phyloP scores from a whole-genome alignment of 441 rosid species.

The Flueggea neowawraea region DNA sequence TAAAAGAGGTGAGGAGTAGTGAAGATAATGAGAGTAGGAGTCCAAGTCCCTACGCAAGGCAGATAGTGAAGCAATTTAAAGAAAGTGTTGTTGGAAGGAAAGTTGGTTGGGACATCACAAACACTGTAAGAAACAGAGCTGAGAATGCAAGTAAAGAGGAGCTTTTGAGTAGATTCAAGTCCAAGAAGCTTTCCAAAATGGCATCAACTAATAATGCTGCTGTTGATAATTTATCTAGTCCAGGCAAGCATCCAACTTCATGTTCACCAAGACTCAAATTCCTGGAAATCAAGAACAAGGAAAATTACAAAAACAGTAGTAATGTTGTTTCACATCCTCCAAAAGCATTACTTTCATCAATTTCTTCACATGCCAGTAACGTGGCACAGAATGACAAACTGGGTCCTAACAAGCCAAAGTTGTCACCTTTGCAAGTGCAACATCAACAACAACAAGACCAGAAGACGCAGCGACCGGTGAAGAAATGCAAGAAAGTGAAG shows the following conservation, averaged over 20 bases:
- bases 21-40: constrained; percentile 48
- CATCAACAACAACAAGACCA: no score
- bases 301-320: constrained; percentile 18
- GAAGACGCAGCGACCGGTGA: constrained; percentile 23
- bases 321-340: no score
- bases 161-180: constrained; percentile 28
- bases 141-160: constrained; percentile 23
- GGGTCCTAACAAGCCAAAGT: constrained; percentile 17
- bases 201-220: constrained; percentile 2
- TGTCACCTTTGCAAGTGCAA: constrained; percentile 15
- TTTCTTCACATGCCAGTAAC: constrained; percentile 6
- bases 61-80: constrained; percentile 70
- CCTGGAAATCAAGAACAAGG: constrained; percentile 37
- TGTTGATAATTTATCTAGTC: constrained; percentile 22
- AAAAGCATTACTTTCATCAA: constrained; percentile 9
- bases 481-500: constrained; percentile 32
- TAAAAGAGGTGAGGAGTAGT: constrained; percentile 34
- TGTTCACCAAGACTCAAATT: constrained; percentile 53
- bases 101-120: constrained; percentile 74
- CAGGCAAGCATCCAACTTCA: constrained; percentile 38
- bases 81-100: constrained; percentile 47
- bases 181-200: constrained; percentile 30
- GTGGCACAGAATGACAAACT: constrained; percentile 18
- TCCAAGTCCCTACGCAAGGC: constrained; percentile 52
- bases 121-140: constrained; percentile 47